phyloP scores from a whole-genome alignment of 2,329 filamentous ascomycete species.

The Phialophora verrucosa region DNA sequence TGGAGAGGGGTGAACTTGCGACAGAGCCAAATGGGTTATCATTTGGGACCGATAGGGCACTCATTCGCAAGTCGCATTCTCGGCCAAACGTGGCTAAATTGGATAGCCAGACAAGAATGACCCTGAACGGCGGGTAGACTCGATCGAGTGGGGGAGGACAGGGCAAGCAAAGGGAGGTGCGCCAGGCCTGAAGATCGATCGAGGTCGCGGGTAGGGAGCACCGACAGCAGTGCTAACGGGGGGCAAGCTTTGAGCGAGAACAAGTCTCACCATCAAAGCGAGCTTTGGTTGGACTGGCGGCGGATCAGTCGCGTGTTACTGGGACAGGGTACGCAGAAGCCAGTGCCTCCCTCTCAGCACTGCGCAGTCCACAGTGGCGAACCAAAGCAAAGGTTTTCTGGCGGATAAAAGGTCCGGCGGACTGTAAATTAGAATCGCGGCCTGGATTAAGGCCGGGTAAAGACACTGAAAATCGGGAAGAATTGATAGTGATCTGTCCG shows the following conservation, averaged over 20 bases:
- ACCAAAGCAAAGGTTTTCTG: not conserved
- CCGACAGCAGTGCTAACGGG: not conserved
- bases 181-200: not conserved
- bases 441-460: not conserved
- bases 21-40: conserved; percentile 10
- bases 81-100: conserved; percentile 3
- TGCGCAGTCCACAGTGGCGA: not conserved
- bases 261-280: not conserved
- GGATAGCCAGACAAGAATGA: not conserved
- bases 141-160: conserved; percentile 10
- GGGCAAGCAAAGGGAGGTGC: not conserved
- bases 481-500: not conserved
- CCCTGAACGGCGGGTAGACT: not conserved
- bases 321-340: not conserved
- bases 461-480: not conserved
- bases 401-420: not conserved
- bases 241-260: too few species aligned
- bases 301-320: not conserved
- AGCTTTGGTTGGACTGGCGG: not conserved
- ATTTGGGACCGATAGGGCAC: conserved; percentile 10
- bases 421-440: not conserved
- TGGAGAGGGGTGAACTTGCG: not conserved
- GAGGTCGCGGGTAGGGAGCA: conserved; percentile 6
- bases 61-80: conserved; percentile 27
- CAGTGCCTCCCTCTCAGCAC: not conserved